Conservation (phyloP, 129 eudicot species). For the Flaveria robusta region DNA sequence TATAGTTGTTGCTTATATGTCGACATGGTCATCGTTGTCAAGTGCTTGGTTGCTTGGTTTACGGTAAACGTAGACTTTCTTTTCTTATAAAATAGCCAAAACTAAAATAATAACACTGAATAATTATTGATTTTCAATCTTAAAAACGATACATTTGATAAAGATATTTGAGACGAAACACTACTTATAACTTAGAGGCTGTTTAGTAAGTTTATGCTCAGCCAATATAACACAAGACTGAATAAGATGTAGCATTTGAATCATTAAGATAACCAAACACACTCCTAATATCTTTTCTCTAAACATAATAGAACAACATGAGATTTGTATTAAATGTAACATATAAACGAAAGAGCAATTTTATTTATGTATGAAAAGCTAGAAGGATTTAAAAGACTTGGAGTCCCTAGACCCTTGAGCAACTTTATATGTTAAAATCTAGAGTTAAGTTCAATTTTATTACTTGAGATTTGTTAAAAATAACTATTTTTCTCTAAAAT, state of each 20-base stretch:
- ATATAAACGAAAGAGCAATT: background rate
- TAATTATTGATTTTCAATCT: background rate
- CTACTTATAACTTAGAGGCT: too few species aligned
- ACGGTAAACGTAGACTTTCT: background rate
- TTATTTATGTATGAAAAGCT: background rate
- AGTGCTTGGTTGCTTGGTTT: constrained; percentile 7
- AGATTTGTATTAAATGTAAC: background rate
- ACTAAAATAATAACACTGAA: too few species aligned
- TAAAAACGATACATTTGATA: background rate
- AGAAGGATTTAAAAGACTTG: background rate
- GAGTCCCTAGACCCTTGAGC: background rate
- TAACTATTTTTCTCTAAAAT: too few species aligned
- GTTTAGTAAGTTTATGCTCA: too few species aligned
- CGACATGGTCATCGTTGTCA: background rate
- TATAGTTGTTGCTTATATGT: background rate
- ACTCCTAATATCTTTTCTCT: too few species aligned
- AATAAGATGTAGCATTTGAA: too few species aligned
- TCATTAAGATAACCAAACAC: too few species aligned
- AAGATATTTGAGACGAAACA: too few species aligned
- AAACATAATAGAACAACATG: too few species aligned
- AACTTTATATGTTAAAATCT: background rate
- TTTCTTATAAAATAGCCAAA: background rate
- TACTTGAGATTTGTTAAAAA: too few species aligned
- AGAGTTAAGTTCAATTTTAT: too few species aligned
- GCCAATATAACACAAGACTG: too few species aligned